Evolutionary conservation across 2,329 filamentous ascomycete genomes (phyloP).

Genomic region (Colletotrichum liaoningense): DNA sequence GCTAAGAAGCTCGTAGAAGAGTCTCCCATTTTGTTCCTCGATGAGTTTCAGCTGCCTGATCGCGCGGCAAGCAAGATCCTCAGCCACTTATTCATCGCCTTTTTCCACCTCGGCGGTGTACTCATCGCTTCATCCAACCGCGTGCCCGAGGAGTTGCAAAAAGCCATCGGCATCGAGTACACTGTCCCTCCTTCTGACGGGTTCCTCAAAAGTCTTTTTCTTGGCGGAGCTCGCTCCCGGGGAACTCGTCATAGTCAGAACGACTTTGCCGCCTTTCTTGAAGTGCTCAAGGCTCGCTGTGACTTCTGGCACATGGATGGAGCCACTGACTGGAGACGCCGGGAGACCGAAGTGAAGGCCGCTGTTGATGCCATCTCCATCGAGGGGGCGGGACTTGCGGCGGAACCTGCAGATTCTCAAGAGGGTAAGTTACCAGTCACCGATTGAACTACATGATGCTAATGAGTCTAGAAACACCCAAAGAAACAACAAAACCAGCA

Average conservation of each 20-base stretch:
- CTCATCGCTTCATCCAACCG: conserved; percentile 84
- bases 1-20: conserved; percentile 81
- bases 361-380: not conserved
- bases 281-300: conserved; percentile 80
- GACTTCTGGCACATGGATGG: conserved; percentile 89
- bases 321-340: conserved; percentile 75
- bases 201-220: conserved; percentile 58
- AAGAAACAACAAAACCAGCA: conserved; percentile 21
- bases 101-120: conserved; percentile 86
- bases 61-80: conserved; percentile 82
- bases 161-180: conserved; percentile 79
- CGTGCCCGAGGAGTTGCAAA: conserved; percentile 84
- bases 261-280: conserved; percentile 81
- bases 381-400: not conserved
- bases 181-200: conserved; percentile 65
- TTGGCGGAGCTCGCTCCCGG: conserved; percentile 39
- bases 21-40: conserved; percentile 81
- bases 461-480: not conserved
- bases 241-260: conserved; percentile 69
- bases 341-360: conserved; percentile 55
- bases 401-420: not conserved
- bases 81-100: conserved; percentile 80
- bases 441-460: not conserved
- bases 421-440: conserved; percentile 1
- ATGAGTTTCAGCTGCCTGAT: conserved; percentile 88